Evolutionary conservation across 2,329 filamentous ascomycete genomes (phyloP).

Genomic region (Clonostachys rosea): DNA sequence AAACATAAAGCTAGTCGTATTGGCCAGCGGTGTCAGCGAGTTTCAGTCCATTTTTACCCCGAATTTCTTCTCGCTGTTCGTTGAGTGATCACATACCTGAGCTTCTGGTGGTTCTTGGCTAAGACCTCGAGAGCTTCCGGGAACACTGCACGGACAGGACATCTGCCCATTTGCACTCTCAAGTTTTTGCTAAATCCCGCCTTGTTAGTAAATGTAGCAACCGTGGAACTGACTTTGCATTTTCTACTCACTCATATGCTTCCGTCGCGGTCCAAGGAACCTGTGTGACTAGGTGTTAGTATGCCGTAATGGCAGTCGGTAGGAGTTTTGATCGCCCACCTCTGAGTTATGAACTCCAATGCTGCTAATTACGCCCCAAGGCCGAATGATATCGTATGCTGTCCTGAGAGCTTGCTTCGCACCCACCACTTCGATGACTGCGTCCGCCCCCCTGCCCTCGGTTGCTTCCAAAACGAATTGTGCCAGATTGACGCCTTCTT

Average conservation of each 20-base stretch:
- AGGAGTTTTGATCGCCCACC: conserved; percentile 26
- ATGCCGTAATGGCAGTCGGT: too few relatives aligned
- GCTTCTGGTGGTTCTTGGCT: conserved; percentile 59
- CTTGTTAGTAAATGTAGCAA: conserved; percentile 44
- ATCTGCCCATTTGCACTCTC: conserved; percentile 70
- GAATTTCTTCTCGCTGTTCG: not conserved
- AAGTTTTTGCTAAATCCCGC: conserved; percentile 57
- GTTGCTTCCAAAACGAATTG: conserved; percentile 70
- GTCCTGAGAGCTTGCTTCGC: conserved; percentile 64
- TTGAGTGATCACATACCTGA: conserved; percentile 47
- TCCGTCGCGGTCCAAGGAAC: conserved; percentile 64
- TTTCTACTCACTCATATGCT: conserved; percentile 44
- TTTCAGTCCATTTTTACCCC: too few relatives aligned
- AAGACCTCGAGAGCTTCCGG: conserved; percentile 57
- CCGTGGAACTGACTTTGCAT: too few relatives aligned
- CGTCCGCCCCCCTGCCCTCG: conserved; percentile 77
- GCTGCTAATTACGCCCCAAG: conserved; percentile 69
- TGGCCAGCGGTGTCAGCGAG: not conserved
- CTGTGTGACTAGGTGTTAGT: conserved; percentile 23
- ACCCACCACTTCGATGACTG: conserved; percentile 76
- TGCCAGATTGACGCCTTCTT: conserved; percentile 51
- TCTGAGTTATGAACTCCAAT: conserved; percentile 74
- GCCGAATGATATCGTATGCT: conserved; percentile 66
- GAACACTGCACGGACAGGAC: conserved; percentile 61
- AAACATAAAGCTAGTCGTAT: conserved; percentile 61